A percentile compares a stretch with the other conserved stretches of the same genome.
Evolutionary conservation across 78 protist species (phyloP).

Genomic region (Dictyostelium intermedium): DNA sequence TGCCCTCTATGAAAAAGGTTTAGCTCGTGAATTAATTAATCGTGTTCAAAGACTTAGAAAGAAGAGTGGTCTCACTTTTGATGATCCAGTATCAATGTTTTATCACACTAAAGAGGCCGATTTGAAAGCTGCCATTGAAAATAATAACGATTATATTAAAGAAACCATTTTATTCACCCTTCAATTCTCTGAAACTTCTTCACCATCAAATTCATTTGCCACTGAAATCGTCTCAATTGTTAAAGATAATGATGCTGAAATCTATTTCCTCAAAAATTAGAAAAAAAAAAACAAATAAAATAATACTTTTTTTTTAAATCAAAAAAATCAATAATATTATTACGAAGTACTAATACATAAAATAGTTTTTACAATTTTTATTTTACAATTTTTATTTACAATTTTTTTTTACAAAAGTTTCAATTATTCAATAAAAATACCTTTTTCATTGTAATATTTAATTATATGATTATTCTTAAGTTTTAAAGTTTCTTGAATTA

Average conservation of each 20-base stretch:
- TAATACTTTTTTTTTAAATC: not conserved
- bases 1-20: constrained; percentile 75
- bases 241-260: constrained; percentile 32
- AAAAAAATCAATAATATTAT: not conserved
- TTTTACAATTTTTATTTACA: not conserved
- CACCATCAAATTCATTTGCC: constrained; percentile 14
- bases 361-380: not conserved
- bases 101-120: constrained; percentile 19
- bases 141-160: constrained; percentile 6
- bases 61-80: constrained; percentile 64
- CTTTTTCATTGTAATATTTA: constrained; percentile 1
- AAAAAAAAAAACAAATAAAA: not conserved
- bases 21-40: constrained; percentile 89
- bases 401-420: not conserved
- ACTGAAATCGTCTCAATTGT: constrained; percentile 38
- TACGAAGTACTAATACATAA: too few species aligned
- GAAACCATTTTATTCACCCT: constrained; percentile 12
- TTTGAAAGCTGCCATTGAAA: constrained; percentile 4
- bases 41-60: constrained; percentile 96
- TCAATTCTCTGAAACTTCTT: not conserved
- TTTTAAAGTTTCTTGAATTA: constrained; percentile 5
- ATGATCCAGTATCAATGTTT: constrained; percentile 56
- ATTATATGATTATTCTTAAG: not conserved
- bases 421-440: not conserved
- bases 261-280: constrained; percentile 29